phyloP scores from a whole-genome alignment of 1,284 basidiomycete genomes.

The Agroathelia rolfsii region DNA sequence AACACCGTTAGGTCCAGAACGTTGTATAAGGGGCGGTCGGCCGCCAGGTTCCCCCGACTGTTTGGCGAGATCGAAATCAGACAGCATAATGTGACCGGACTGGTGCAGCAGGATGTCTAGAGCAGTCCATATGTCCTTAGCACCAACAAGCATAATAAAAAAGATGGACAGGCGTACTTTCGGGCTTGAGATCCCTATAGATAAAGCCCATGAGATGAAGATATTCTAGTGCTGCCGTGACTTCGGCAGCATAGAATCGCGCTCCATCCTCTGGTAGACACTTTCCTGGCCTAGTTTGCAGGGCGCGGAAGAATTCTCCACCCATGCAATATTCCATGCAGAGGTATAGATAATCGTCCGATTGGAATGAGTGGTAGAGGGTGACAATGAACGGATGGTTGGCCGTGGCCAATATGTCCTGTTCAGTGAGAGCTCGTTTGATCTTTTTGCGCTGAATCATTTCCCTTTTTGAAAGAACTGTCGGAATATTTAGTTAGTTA shows the following conservation, averaged over 20 bases:
- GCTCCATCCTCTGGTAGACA: conserved; percentile 94
- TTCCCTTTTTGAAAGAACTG: conserved; percentile 93
- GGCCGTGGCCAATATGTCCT: conserved; percentile 91
- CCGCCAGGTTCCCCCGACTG: conserved; percentile 83
- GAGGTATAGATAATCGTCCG: conserved; percentile 93
- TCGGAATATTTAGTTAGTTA: conserved; percentile 21
- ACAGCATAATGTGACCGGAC: conserved; percentile 98
- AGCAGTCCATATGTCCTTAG: too few species aligned
- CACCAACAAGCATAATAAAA: conserved; percentile 12
- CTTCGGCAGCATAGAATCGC: conserved; percentile 97
- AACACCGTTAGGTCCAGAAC: conserved; percentile 83
- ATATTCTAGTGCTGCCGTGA: conserved; percentile 95
- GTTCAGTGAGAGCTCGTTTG: conserved; percentile 91
- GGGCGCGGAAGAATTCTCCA: conserved; percentile 96
- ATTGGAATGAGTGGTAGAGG: conserved; percentile 95
- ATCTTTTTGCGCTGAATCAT: conserved; percentile 99
- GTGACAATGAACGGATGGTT: conserved; percentile 99
- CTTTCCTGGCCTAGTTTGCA: conserved; percentile 91
- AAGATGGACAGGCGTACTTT: conserved; percentile 60
- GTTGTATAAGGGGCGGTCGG: conserved; percentile 85
- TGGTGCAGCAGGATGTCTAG: conserved; percentile 97
- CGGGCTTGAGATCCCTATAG: conserved; percentile 98
- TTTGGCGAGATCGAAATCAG: conserved; percentile 98
- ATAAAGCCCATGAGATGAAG: conserved; percentile 99
- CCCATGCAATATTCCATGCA: conserved; percentile 99